These are phyloP conservation scores for Trichoderma virens DNA, from an alignment of 495 filamentous ascomycete species.

Conservation along the genomic window DNA sequence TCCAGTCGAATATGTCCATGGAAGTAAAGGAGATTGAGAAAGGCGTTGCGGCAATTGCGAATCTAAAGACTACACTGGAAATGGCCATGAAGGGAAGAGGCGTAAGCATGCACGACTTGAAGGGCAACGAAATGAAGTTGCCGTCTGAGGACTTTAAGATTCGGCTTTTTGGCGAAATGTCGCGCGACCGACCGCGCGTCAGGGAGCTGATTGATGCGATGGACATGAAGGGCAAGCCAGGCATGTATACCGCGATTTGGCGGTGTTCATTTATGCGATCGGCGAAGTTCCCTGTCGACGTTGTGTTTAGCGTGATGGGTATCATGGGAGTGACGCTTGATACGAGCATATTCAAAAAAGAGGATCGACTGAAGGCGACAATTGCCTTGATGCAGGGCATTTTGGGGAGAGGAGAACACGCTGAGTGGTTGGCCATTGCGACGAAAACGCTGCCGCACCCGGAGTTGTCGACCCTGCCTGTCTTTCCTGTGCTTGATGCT, in stretches of 20 bases:
- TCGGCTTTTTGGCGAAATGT: neutral
- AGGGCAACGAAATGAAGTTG: neutral
- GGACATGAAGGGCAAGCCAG: conserved; percentile 1
- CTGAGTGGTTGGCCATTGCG: neutral
- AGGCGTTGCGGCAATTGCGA: neutral
- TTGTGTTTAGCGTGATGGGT: neutral
- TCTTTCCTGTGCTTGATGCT: neutral
- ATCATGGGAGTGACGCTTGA: conserved; percentile 2
- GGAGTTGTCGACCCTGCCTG: neutral
- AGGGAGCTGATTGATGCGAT: neutral
- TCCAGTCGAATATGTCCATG: neutral
- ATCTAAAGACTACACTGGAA: neutral
- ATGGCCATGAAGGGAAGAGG: neutral
- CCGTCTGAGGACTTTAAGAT: neutral
- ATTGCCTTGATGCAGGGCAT: neutral
- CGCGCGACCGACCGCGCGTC: neutral
- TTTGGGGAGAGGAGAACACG: neutral
- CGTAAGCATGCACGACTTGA: neutral
- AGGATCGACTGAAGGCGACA: neutral
- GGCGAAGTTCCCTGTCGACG: neutral
- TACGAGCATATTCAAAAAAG: neutral
- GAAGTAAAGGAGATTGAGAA: neutral
- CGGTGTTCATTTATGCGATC: neutral
- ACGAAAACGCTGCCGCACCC: neutral
- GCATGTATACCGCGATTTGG: neutral